Base-by-base conservation (phyloP, 1,139 yeast species). In the Pichia norvegensis region DNA sequence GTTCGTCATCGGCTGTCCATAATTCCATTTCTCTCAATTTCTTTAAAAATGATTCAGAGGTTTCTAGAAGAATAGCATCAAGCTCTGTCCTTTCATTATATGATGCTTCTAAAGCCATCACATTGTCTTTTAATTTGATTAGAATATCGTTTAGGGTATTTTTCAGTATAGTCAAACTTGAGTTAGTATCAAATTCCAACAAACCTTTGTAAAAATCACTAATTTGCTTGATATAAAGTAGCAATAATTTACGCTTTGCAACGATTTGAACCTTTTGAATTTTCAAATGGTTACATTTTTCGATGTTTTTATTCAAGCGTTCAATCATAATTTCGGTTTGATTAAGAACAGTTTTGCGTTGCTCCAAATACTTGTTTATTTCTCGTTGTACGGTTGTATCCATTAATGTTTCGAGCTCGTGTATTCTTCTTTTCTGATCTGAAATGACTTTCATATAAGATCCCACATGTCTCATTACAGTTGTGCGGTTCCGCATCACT, bases 371-470 rank as follows among this genome's bases (percentile, higher is more conserved):
- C 27, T 36, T 46, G 14, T 33, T 11, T 3, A 41, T n/a, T 37
- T 44, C 50, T 29, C 48, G 27, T 31, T 43, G 37, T 3, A 49
- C 45, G 3, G 49, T 41, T 4, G 29, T 2, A n/a, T 42, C 40
- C 47, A 41, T 47, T 7, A 41, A 29, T 10, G 46, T 48, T 40
- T 44, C 47, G 14, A 48, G 33, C 33, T 48, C 51, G 38, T 47
- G 44, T 29, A 88, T 86, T 61, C 85, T 92, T 48, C 73, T 76
- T 53, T 80, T 79, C 57, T 86, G 95, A 55, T 85, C 90, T 2
- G 90, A 79, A 36, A 88, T 87, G 81, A 85, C 83, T 64, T 84
- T 83, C 58, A 86, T 67, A 60, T 88, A 88, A 2, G 94, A 82
- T 0, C 95, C 90, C 39, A 90, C 95, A 65, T 88, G 96, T 41